A percentile compares a stretch with the other conserved stretches of the same genome.
phyloP scores from a whole-genome alignment of 768 basidiomycete genomes.

The Tubosaeta sp. region DNA sequence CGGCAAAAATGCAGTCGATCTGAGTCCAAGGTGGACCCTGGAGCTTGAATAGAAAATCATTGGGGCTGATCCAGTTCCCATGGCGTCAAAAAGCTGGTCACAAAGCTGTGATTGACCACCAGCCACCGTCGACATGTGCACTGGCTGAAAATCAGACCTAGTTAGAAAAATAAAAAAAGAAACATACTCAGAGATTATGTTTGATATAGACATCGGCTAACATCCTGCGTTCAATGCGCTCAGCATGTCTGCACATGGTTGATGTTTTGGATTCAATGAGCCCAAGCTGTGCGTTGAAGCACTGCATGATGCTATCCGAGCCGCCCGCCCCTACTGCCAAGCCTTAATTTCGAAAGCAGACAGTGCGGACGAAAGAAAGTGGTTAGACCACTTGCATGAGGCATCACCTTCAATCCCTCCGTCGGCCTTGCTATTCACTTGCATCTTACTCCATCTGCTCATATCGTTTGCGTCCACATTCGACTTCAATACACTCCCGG shows the following conservation, averaged over 20 bases:
- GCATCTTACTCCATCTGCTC: constrained; percentile 1
- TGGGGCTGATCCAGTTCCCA: neutral
- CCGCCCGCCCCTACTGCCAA: neutral
- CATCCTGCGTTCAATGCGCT: too few species aligned
- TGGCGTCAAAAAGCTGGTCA: neutral
- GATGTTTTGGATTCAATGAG: too few species aligned
- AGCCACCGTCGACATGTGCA: constrained; percentile 4
- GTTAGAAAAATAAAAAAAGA: neutral
- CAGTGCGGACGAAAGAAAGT: constrained; percentile 7
- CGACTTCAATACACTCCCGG: neutral
- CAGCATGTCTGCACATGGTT: too few species aligned
- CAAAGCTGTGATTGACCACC: too few species aligned
- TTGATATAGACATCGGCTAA: too few species aligned
- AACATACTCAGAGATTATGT: neutral
- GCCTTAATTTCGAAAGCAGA: constrained; percentile 2
- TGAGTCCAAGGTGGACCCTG: neutral
- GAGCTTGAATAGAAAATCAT: neutral
- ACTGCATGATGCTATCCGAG: neutral
- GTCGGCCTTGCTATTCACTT: neutral
- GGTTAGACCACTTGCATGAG: constrained; percentile 4
- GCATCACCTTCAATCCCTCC: neutral
- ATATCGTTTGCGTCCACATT: neutral
- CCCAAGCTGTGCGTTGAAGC: neutral
- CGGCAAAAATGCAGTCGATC: neutral
- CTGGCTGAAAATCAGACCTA: neutral